Evolutionary conservation across 257 asterid species (phyloP).

Genomic region (Fraxinus cuspidata): DNA sequence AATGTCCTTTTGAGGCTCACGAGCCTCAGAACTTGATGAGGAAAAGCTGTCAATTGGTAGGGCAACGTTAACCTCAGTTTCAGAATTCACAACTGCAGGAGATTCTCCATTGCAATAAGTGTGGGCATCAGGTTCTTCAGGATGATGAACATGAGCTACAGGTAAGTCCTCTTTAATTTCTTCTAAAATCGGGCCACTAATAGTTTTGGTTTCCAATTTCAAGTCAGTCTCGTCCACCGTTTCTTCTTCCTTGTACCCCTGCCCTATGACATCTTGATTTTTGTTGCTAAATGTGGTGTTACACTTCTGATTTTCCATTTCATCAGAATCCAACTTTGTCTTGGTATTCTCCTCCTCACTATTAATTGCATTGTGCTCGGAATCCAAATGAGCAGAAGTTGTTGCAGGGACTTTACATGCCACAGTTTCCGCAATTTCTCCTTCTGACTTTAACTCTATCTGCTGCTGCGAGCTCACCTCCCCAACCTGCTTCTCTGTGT

Average conservation of each 20-base stretch:
- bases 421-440: slow-evolving; percentile 26
- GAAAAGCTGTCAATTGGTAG: slow-evolving; percentile 29
- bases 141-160: slow-evolving; percentile 25
- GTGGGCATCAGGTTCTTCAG: slow-evolving; percentile 29
- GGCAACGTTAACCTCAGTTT: slow-evolving; percentile 27
- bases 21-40: slow-evolving; percentile 22
- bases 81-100: slow-evolving; percentile 24
- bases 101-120: slow-evolving; percentile 24
- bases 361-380: slow-evolving; percentile 18
- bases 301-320: slow-evolving; percentile 28
- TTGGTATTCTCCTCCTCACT: slow-evolving; percentile 23
- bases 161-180: slow-evolving; percentile 23
- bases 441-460: slow-evolving; percentile 20
- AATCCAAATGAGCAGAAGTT: slow-evolving; percentile 23
- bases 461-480: slow-evolving; percentile 20
- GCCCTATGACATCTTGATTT: slow-evolving; percentile 25
- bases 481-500: neutral
- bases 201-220: slow-evolving; percentile 30
- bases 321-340: slow-evolving; percentile 23
- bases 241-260: slow-evolving; percentile 26
- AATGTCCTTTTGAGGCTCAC: slow-evolving; percentile 21
- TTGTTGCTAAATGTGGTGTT: slow-evolving; percentile 16
- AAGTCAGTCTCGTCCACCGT: slow-evolving; percentile 17
- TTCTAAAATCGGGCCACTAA: slow-evolving; percentile 25
- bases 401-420: slow-evolving; percentile 25